Percentiles rank a stretch among this genome's conserved stretches.
These are phyloP conservation scores for Echites panduratus DNA, from an alignment of 257 asterid species.

Conservation along the genomic window DNA sequence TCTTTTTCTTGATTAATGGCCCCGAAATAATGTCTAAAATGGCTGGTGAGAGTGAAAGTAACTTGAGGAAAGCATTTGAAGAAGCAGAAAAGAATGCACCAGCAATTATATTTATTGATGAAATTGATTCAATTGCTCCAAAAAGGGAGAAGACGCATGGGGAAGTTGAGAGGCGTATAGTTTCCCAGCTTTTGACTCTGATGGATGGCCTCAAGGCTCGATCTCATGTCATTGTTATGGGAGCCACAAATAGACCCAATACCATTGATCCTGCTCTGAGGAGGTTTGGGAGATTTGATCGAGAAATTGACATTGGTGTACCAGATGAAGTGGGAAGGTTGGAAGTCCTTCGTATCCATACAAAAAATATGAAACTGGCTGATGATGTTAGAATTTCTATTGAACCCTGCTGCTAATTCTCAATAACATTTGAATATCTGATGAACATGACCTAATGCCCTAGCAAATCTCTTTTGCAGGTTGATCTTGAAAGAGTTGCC, in stretches of 20 bases:
- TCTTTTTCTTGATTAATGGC: slow-evolving; percentile 6
- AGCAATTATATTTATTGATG: slow-evolving; percentile 2
- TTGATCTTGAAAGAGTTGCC: slow-evolving; percentile 46
- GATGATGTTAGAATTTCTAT: neutral
- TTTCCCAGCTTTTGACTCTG: slow-evolving; percentile 4
- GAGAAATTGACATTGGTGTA: slow-evolving; percentile 4
- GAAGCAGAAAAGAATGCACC: slow-evolving; percentile 9
- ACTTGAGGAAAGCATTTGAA: slow-evolving; percentile 11
- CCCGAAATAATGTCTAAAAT: slow-evolving; percentile 7
- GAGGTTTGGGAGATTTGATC: slow-evolving; percentile 7
- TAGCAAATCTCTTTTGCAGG: slow-evolving; percentile 17
- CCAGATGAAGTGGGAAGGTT: slow-evolving; percentile 11
- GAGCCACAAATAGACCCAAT: slow-evolving; percentile 11
- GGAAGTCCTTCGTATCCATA: slow-evolving; percentile 9
- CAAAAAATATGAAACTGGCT: slow-evolving; percentile 7
- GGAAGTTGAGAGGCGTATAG: slow-evolving; percentile 6
- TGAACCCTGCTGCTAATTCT: neutral
- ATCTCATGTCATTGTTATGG: slow-evolving; percentile 8
- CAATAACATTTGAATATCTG: neutral
- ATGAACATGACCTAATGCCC: neutral
- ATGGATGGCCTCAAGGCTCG: slow-evolving; percentile 9
- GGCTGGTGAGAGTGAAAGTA: slow-evolving; percentile 6
- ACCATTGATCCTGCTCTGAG: slow-evolving; percentile 7
- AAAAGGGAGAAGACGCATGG: slow-evolving; percentile 4
- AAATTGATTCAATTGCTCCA: slow-evolving; percentile 10